Evolutionary conservation across 208 protist genomes (phyloP), one percentile per base, ranked within the genome.

Genomic region (Acanthamoeba rhysodes): DNA sequence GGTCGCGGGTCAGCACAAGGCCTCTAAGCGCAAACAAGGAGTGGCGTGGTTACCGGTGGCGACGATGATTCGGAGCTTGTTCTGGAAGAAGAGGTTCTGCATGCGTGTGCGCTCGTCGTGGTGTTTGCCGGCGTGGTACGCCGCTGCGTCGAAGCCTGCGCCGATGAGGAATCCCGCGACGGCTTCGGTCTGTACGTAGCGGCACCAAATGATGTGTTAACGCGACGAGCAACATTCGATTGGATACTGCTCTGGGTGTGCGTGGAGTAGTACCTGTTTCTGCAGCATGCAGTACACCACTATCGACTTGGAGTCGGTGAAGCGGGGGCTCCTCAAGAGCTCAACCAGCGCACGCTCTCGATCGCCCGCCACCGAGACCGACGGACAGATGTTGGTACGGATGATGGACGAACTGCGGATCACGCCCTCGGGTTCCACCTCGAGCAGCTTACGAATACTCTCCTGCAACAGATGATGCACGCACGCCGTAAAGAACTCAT

Each of bases 31-130:
- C 45, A 48, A 48, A 48, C 45, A 48, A 48, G 45, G 45, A 48
- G 12, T 78, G 22, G 22, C 32, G 7, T 16, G 34, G 32, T 78
- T 10, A 84, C 74, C 74, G 8, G 88, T 93, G 66, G 88, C 88
- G 7, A 93, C 88, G 29, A 93, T 74, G 24, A 93, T 93, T 20
- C 64, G 53, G 12, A 93, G 88, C 41, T 55, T 37, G 66, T 74
- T 74, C 8, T 55, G 53, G n/a, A 93, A 41, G 62, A 93, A 93
- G 88, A 68, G 88, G 37, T 41, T 41, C 20, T 93, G 88, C 88
- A 93, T n/a, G 62, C 62, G 88, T 3, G 59, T 78, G 27, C 88
- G 55, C 62, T 93, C 88, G 4, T 68, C 88, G 22, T n/a, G 27
- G 55, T 37, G 55, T 22, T 90, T 90, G 53, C 82, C 50, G 20